Conservation (phyloP, 306 rosid genomes). For the Gleditsia sinensis region DNA sequence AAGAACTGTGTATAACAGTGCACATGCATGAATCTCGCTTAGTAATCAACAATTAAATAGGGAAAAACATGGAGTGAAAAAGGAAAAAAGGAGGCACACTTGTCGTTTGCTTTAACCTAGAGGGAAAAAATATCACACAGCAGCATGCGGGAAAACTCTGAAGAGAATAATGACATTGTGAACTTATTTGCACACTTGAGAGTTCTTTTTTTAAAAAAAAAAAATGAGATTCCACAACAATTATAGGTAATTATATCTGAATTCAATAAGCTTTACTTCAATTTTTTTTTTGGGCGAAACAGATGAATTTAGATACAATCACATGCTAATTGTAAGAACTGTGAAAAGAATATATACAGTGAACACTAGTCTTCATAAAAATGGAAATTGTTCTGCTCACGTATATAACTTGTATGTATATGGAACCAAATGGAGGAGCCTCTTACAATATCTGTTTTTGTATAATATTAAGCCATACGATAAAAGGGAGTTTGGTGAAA, state of each 20-base stretch:
- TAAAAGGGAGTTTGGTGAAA: background rate
- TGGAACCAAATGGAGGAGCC: slow-evolving; percentile 13
- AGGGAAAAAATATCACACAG: background rate
- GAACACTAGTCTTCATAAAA: background rate
- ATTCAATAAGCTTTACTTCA: background rate
- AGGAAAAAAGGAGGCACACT: slow-evolving; percentile 1
- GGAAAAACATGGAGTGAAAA: slow-evolving; percentile 10
- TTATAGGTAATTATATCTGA: background rate
- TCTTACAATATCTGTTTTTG: background rate
- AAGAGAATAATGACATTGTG: slow-evolving; percentile 4
- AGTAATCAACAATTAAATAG: background rate
- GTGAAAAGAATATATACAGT: background rate
- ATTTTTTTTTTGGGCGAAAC: background rate
- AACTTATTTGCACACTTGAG: background rate
- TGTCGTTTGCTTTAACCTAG: slow-evolving; percentile 23
- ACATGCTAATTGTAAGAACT: no score
- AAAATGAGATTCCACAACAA: no score
- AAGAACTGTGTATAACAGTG: background rate
- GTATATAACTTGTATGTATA: background rate
- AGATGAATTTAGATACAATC: background rate
- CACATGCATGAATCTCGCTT: background rate
- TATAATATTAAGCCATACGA: background rate
- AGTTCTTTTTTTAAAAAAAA: no score
- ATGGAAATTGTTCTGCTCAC: background rate
- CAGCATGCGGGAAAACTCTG: slow-evolving; percentile 20